Conservation (phyloP, 192 early-diverging fungal species). For the Coemansia brasiliensis region DNA sequence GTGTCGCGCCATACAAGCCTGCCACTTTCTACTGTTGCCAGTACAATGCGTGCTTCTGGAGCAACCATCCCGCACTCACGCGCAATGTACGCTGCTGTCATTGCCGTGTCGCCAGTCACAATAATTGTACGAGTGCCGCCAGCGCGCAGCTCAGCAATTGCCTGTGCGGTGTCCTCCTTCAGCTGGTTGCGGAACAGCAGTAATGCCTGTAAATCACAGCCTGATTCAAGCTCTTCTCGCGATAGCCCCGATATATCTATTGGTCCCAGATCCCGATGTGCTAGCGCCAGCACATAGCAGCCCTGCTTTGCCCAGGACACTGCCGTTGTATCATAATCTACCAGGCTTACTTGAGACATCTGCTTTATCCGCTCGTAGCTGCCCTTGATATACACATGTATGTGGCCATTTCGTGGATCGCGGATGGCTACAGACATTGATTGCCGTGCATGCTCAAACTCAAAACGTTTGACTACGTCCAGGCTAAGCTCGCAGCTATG, state of each 20-base stretch:
- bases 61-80: conserved; percentile 66
- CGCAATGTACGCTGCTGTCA: conserved; percentile 74
- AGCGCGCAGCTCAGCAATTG: conserved; percentile 64
- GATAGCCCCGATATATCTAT: conserved; percentile 39
- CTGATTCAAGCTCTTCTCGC: conserved; percentile 63
- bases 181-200: conserved; percentile 77
- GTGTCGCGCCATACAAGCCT: conserved; percentile 63
- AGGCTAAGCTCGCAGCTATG: conserved; percentile 9
- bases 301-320: conserved; percentile 65
- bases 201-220: conserved; percentile 58
- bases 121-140: conserved; percentile 75
- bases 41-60: conserved; percentile 48
- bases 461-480: conserved; percentile 66
- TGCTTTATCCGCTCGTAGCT: conserved; percentile 71
- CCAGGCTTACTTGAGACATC: conserved; percentile 32
- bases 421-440: conserved; percentile 70
- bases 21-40: conserved; percentile 57
- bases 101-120: conserved; percentile 79
- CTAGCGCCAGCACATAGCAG: conserved; percentile 76
- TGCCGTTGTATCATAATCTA: conserved; percentile 60
- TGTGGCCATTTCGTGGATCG: conserved; percentile 55
- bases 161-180: conserved; percentile 66
- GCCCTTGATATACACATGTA: conserved; percentile 73
- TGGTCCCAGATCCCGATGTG: conserved; percentile 60
- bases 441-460: conserved; percentile 75